Evolutionary conservation across 345 rosid genomes (phyloP).

Genomic region (Sonneratia alba): DNA sequence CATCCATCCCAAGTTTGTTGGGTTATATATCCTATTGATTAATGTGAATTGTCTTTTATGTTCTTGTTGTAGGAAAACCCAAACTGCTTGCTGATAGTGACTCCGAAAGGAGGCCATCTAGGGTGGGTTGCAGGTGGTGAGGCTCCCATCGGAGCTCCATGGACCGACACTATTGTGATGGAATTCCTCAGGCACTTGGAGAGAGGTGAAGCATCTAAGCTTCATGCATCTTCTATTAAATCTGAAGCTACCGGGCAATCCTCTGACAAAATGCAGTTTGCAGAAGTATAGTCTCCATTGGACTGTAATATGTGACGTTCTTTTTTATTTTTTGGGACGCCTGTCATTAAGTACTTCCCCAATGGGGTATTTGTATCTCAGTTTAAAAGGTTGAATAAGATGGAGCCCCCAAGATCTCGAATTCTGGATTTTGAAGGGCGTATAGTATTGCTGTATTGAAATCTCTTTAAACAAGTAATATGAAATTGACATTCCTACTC

Average conservation of each 20-base stretch:
- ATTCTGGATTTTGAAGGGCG: background rate
- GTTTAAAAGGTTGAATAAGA: background rate
- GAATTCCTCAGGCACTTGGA: constrained; percentile 72
- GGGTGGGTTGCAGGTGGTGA: constrained; percentile 85
- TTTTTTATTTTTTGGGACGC: background rate
- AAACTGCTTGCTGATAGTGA: constrained; percentile 71
- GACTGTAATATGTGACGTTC: background rate
- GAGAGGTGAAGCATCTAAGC: constrained; percentile 15
- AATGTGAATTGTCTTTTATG: background rate
- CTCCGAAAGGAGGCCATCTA: constrained; percentile 84
- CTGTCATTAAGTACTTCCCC: too few relatives aligned
- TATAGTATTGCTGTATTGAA: background rate
- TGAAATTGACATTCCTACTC: background rate
- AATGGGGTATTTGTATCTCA: background rate
- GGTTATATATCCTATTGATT: background rate
- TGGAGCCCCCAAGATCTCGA: background rate
- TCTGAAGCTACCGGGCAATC: constrained; percentile 9
- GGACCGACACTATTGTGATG: constrained; percentile 76
- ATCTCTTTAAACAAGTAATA: background rate
- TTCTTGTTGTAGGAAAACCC: constrained; percentile 46
- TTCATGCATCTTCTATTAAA: constrained; percentile 5
- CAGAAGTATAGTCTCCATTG: constrained; percentile 18
- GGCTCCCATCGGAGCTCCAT: constrained; percentile 74
- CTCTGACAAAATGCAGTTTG: constrained; percentile 16
- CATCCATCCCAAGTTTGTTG: background rate